Evolutionary conservation across 352 stramenopile species (phyloP).

Genomic region (Pythium biforme): DNA sequence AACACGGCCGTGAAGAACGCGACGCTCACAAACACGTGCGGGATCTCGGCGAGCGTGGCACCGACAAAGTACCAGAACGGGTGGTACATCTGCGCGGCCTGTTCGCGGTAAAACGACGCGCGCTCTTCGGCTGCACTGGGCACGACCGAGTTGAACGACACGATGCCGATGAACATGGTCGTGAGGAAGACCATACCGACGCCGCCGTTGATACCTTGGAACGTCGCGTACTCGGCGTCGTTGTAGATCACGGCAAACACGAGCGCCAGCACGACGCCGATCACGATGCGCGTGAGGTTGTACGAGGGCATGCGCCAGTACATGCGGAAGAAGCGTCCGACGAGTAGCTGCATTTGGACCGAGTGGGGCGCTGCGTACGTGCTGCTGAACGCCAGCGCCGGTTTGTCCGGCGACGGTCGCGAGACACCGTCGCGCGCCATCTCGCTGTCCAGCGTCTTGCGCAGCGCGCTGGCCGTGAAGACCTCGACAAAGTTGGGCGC

Average conservation of each 20-base stretch:
- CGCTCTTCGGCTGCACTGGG: constrained; percentile 30
- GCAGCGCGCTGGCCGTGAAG: constrained; percentile 35
- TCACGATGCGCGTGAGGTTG: constrained; percentile 59
- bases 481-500: constrained; percentile 28
- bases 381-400: constrained; percentile 15
- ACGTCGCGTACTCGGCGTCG: constrained; percentile 26
- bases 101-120: constrained; percentile 84
- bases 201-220: constrained; percentile 27
- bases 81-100: constrained; percentile 75
- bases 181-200: constrained; percentile 70
- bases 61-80: constrained; percentile 51
- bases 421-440: not conserved
- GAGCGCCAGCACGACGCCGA: constrained; percentile 56
- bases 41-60: constrained; percentile 65
- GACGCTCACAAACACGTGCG: constrained; percentile 24
- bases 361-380: constrained; percentile 13
- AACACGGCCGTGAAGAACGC: constrained; percentile 31
- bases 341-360: constrained; percentile 21
- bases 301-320: constrained; percentile 73
- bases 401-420: constrained; percentile 24
- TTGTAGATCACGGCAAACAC: constrained; percentile 55
- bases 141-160: constrained; percentile 37
- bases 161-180: constrained; percentile 65
- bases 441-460: constrained; percentile 14
- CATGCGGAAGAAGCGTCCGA: constrained; percentile 24